Evolutionary conservation across 2,329 filamentous ascomycete species (phyloP), one percentile per base, ranked within the genome.

Genomic region (Rhexocercosporidium sp.): DNA sequence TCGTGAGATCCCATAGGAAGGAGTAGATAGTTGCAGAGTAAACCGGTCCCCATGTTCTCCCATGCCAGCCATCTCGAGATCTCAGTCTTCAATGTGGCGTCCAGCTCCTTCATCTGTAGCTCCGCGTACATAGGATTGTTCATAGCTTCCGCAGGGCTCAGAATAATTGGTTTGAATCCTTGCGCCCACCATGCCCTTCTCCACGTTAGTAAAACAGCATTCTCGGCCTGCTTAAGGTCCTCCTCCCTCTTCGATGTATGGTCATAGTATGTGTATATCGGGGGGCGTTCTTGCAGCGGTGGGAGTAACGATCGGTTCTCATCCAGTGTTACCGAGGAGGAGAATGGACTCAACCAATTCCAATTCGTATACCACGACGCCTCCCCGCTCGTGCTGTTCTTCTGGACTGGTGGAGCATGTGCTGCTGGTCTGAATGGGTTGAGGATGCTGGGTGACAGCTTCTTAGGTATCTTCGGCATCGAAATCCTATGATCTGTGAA

Each of bases 131-230:
- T 80, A 0, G 92, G 92, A 76, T 97, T 96, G 75, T 89, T 89
- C 83, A 90, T 91, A 20, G 94, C 94, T 77, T 98, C 95, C 0
- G 86, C 88, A 18, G 88, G 86, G 60, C 92, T 90, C 65, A 98
- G 80, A 47, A 98, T 91, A 8, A 96, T 84, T 0, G 96, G 95
- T 69, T 85, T 89, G 81, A 98, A 97, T 12, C 95, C 96, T 75
- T 96, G 89, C 0, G 94, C 93, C 92, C 93, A 98, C 94, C 95
- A 98, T 2, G 95, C 94, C 54, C 93, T 87, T 68, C 94, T 87
- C 96, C 96, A 98, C 62, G 92, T 91, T 66, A 97, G 82, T 59
- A 98, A 84, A 67, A 98, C 81, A 66, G 90, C 86, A 75, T 90
- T 90, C 77, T 97, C 92, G 3, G 92, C 92, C 67, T 91, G 86